A percentile compares a stretch with the other conserved stretches of the same genome.
phyloP scores from a whole-genome alignment of 805 yeast genomes.

The Cyberlindnera japonica region DNA sequence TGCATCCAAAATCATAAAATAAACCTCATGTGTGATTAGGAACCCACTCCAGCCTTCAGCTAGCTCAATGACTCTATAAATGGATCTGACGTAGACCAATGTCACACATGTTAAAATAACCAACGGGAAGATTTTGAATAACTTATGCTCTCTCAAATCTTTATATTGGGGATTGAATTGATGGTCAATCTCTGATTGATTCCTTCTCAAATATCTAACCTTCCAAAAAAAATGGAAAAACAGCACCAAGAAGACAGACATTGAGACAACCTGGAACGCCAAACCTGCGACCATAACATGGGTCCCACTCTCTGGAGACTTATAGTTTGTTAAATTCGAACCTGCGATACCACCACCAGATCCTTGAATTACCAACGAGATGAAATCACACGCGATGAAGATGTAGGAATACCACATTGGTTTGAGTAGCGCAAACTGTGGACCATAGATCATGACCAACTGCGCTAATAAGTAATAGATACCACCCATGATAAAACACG shows the following conservation, averaged over 20 bases:
- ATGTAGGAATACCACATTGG: conserved; percentile 62
- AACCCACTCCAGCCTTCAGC: conserved; percentile 69
- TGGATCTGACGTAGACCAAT: conserved; percentile 60
- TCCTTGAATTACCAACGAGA: conserved; percentile 65
- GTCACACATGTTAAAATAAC: conserved; percentile 46
- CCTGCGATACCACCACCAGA: conserved; percentile 76
- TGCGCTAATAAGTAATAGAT: conserved; percentile 70
- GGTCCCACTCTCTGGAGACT: conserved; percentile 43
- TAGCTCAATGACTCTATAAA: conserved; percentile 71
- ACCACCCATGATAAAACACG: conserved; percentile 82
- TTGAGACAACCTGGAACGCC: conserved; percentile 67
- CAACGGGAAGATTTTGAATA: conserved; percentile 35
- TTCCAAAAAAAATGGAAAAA: conserved; percentile 45
- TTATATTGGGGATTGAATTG: conserved; percentile 6
- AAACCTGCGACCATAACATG: conserved; percentile 74
- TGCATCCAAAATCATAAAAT: conserved; percentile 60
- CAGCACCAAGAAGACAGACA: conserved; percentile 53
- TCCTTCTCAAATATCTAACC: conserved; percentile 20
- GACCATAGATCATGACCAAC: conserved; percentile 58
- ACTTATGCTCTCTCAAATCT: conserved; percentile 4
- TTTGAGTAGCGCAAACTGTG: conserved; percentile 43
- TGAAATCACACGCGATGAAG: conserved; percentile 64
- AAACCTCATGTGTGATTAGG: conserved; percentile 57
- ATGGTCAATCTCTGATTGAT: conserved; percentile 3
- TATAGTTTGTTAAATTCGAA: conserved; percentile 31